Evolutionary conservation across 192 early-diverging fungal species (phyloP).

Genomic region (Haplosporangium gracile): DNA sequence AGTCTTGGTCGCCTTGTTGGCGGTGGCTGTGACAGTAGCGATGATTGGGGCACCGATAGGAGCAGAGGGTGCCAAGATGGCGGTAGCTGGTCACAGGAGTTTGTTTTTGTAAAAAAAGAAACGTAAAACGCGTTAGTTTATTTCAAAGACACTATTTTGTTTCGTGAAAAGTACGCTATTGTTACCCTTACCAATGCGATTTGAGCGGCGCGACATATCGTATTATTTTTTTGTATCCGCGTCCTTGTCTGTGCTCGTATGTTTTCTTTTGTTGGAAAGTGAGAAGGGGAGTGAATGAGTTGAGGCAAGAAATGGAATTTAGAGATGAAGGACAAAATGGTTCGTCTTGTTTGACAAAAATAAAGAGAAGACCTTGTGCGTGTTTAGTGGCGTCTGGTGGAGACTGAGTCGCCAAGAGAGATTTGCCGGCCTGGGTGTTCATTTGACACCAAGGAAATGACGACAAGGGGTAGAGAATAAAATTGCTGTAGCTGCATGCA

Average conservation of each 20-base stretch:
- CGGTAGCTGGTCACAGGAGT: not conserved
- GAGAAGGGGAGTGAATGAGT: not conserved
- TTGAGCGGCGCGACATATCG: slow-evolving; percentile 36
- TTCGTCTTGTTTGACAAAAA: not conserved
- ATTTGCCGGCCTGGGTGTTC: not conserved
- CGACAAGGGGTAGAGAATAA: not conserved
- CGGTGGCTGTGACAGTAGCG: not conserved
- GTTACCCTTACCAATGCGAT: slow-evolving; percentile 23
- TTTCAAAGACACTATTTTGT: not conserved
- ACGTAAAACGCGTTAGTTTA: not conserved
- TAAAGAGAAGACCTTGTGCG: not conserved
- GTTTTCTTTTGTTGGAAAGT: not conserved
- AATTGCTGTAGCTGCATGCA: not conserved
- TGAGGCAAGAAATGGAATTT: not conserved
- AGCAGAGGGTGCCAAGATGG: not conserved
- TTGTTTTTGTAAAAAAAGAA: not conserved
- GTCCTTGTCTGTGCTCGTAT: not conserved
- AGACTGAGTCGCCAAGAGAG: not conserved
- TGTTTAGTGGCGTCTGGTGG: slow-evolving; percentile 18
- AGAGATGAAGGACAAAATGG: not conserved
- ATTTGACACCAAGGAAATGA: not conserved
- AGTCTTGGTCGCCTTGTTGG: not conserved
- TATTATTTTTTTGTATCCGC: not conserved
- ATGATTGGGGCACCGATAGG: not conserved
- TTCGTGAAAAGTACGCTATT: too few relatives aligned